A percentile compares a stretch with the other conserved stretches of the same genome.
phyloP scores from a whole-genome alignment of 176 grass and related monocot species.

The Aegilops tauschii region DNA sequence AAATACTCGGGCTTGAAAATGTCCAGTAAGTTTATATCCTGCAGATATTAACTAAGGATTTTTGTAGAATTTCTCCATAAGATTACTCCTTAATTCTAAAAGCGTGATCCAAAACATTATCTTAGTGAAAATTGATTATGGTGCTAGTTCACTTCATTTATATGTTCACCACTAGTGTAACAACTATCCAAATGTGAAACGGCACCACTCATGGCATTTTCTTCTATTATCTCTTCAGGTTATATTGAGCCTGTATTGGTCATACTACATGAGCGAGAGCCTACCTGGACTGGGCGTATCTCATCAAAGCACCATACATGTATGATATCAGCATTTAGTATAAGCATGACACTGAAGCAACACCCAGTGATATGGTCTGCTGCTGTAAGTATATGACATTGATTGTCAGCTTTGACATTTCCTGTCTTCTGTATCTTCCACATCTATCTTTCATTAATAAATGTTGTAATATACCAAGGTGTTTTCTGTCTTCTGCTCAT shows the following conservation, averaged over 20 bases:
- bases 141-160: conserved; percentile 3
- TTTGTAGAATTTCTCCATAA: not conserved
- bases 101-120: not conserved
- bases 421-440: conserved; percentile 23
- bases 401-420: conserved; percentile 23
- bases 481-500: not conserved
- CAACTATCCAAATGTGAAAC: not conserved
- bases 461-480: not conserved
- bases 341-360: conserved; percentile 90
- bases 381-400: conserved; percentile 62
- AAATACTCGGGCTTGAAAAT: not conserved
- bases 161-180: conserved; percentile 5
- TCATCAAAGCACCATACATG: conserved; percentile 91
- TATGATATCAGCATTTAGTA: conserved; percentile 92
- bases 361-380: conserved; percentile 96
- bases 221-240: conserved; percentile 47
- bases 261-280: conserved; percentile 90
- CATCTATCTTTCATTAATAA: not conserved
- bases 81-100: not conserved
- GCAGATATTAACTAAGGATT: not conserved
- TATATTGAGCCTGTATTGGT: conserved; percentile 98
- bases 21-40: not conserved
- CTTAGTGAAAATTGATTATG: not conserved
- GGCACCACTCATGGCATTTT: conserved; percentile 14
- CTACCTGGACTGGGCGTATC: conserved; percentile 89